Base-by-base conservation (phyloP, 2,329 filamentous ascomycete species). In the Diaporthe capsici region DNA sequence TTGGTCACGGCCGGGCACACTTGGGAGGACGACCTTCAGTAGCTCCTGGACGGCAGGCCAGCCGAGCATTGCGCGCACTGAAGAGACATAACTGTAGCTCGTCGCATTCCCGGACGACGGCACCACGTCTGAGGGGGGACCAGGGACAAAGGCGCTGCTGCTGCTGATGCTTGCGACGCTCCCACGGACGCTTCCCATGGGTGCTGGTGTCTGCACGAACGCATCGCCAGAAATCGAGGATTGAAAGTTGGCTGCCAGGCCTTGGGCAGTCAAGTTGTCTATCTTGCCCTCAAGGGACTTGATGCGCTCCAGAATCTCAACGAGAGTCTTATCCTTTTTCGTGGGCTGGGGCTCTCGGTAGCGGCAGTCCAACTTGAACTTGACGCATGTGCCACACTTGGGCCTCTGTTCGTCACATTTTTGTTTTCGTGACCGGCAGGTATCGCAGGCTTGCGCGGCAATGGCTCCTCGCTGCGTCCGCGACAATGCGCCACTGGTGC, bases 361-460 rank as follows among this genome's bases (percentile, higher is more conserved):
- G 77, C 86, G 85, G 81, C 91, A 93, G 53, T 90, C 88, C 76
- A 91, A 85, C 79, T 88, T 87, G 79, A 91, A 87, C 77, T 88
- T 87, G 76, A 87, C 84, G 81, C 91, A 93, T 22, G 89, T 88
- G 74, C 88, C 85, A 81, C 91, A 93, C 82, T 90, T 91, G 25
- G 91, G 91, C 73, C 90, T 85, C 79, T 87, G 85, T 81, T 93
- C 91, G 81, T 92, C 90, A 82, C 91, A 93, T 84, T 89, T 91
- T 78, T 92, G 90, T 82, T 93, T 93, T 78, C 91, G 89, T 70
- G 82, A 83, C 67, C 90, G 87, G 81, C 90, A 92, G 42, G 87
- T 90, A 79, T 92, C 89, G 83, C 90, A 92, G 28, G 90, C 90
- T 85, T 89, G 87, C 12, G 86, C 86, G 60, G 88, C 88, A 71